phyloP scores from a whole-genome alignment of 2,329 filamentous ascomycete species.

The Trichocomaceae sp. region DNA sequence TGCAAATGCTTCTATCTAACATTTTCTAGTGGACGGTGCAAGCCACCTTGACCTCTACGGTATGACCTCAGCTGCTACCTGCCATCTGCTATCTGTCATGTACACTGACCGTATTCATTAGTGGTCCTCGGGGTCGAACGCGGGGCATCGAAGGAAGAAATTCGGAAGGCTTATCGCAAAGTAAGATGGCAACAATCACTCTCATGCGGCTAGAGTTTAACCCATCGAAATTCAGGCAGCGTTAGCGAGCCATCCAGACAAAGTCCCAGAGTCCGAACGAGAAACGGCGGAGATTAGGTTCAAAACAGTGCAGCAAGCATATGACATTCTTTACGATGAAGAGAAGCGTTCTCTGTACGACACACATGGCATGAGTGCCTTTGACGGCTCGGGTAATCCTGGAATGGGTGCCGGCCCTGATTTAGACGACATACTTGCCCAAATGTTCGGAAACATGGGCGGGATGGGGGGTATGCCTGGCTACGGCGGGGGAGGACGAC shows the following conservation, averaged over 20 bases:
- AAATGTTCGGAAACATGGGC: conserved; percentile 61
- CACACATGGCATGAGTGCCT: conserved; percentile 89
- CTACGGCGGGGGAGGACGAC: conserved; percentile 35
- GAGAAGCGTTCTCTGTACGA: conserved; percentile 90
- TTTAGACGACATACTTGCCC: conserved; percentile 83
- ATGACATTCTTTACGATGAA: conserved; percentile 96
- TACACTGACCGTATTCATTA: conserved; percentile 31
- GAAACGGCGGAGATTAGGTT: conserved; percentile 83
- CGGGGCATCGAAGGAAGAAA: conserved; percentile 66
- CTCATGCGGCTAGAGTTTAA: neutral
- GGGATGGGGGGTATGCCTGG: conserved; percentile 24
- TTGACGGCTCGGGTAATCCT: conserved; percentile 67
- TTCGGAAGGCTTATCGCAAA: conserved; percentile 96
- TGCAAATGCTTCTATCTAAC: neutral
- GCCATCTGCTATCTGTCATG: neutral
- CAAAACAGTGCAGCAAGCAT: conserved; percentile 87
- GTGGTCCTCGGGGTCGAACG: conserved; percentile 72
- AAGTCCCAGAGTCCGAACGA: conserved; percentile 79
- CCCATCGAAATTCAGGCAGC: conserved; percentile 57
- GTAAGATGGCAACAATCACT: conserved; percentile 39
- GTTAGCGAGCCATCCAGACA: conserved; percentile 86
- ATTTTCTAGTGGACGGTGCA: conserved; percentile 8
- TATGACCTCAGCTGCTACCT: conserved; percentile 31
- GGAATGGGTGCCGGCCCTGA: conserved; percentile 60
- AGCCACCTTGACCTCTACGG: conserved; percentile 55